phyloP scores from a whole-genome alignment of 345 rosid species.

The Camelina laxa region DNA sequence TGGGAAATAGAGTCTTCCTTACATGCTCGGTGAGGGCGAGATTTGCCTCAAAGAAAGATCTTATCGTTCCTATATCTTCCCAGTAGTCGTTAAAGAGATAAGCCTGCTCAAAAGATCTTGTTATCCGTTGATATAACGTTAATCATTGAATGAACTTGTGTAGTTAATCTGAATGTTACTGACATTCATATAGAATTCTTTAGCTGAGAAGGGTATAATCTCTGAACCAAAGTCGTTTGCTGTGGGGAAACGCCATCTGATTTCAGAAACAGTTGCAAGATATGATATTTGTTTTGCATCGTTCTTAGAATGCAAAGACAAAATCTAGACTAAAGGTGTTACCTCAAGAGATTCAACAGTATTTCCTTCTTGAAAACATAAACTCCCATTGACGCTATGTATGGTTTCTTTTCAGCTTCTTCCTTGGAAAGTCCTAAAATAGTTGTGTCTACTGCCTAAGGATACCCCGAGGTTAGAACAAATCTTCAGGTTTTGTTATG shows the following conservation, averaged over 20 bases:
- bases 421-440: conserved; percentile 80
- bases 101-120: conserved; percentile 62
- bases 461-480: conserved; percentile 23
- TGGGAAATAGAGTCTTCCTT: conserved; percentile 40
- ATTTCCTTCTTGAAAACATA: conserved; percentile 95
- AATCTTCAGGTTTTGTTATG: neutral
- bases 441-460: conserved; percentile 87
- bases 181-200: conserved; percentile 72
- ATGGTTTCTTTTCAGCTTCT: conserved; percentile 86
- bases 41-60: conserved; percentile 95
- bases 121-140: neutral
- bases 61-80: conserved; percentile 97
- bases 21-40: conserved; percentile 95
- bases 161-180: conserved; percentile 34
- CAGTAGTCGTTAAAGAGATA: conserved; percentile 93
- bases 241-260: conserved; percentile 98
- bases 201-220: conserved; percentile 93
- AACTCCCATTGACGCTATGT: conserved; percentile 98
- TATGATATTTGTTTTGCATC: conserved; percentile 6
- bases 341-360: conserved; percentile 91
- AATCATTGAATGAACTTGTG: conserved; percentile 10
- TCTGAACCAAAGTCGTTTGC: conserved; percentile 98
- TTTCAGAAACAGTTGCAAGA: conserved; percentile 19
- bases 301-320: conserved; percentile 1
- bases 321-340: conserved; percentile 27